Evolutionary conservation across 1,139 yeast genomes (phyloP), one percentile per base, ranked within the genome.

Genomic region (Yamadazyma buinensis): DNA sequence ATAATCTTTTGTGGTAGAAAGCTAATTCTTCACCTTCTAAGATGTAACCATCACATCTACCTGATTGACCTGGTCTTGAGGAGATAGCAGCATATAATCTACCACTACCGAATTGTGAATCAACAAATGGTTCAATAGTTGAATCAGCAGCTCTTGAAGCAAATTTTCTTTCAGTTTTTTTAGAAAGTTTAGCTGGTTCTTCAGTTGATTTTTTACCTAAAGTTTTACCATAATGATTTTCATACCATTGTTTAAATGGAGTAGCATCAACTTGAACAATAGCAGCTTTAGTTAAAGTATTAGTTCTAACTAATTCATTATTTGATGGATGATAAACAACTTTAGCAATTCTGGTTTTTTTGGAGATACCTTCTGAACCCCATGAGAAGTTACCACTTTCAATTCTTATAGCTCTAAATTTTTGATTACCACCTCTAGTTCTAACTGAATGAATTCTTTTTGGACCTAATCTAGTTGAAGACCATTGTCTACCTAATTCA

Each of bases 1-100:
- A 81, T 77, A 92, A 80, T 87, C 95, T 90, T 84, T 95, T 88
- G 73, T 92, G 84, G 95, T 92, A 92, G 95, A 92, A 92, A 72
- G 97, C 97, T 74, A 92, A 87, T 80, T 92, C 98, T 73, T 94
- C 99, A 77, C 98, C 98, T 81, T 92, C 99, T 73, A 94, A 86
- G 76, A 92, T 84, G 95, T 94, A 92, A 76, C 99, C 99, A 72
- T 94, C 98, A 77, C 92, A 84, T 80, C 99, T 94, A 76, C 99
- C 99, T 56, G 95, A 84, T 83, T 92, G 99, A 75, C 99, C 99
- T 72, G 99, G 99, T 83, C 99, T 90, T 44, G 98, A 92, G 57
- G 98, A 88, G 67, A 92, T 88, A 71, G 81, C 83, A 72, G 98
- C 98, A 80, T 92, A 92, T 64, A 92, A 84, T 78, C 94, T 88